A percentile compares a stretch with the other conserved stretches of the same genome.
These are phyloP conservation scores for Albizia julibrissin DNA, from an alignment of 306 rosid species.

Conservation along the genomic window DNA sequence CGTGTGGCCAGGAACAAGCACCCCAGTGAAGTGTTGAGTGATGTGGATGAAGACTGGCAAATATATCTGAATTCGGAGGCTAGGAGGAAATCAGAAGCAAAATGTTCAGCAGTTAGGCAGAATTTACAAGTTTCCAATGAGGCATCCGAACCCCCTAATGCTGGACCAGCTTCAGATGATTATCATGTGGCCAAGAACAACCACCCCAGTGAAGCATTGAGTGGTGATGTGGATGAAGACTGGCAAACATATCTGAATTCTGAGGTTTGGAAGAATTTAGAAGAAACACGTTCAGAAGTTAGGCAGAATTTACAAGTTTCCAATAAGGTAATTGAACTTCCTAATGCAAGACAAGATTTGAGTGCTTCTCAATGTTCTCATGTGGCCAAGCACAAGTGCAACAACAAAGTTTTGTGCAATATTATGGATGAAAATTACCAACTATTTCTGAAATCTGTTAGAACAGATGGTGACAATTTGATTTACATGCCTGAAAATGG, in stretches of 20 bases:
- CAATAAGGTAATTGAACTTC: constrained; percentile 8
- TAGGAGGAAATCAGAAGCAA: neutral
- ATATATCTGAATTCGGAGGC: constrained; percentile 11
- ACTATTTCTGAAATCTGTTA: constrained; percentile 23
- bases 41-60: constrained; percentile 33
- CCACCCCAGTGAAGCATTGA: neutral
- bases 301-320: constrained; percentile 15
- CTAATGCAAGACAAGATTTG: neutral
- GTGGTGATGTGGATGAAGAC: constrained; percentile 30
- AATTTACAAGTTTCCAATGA: constrained; percentile 16
- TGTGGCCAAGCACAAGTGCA: neutral
- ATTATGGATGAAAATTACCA: constrained; percentile 38
- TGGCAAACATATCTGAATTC: constrained; percentile 33
- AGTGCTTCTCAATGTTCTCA: neutral
- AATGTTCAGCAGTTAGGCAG: neutral
- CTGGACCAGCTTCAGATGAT: neutral
- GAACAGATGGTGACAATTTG: constrained; percentile 21
- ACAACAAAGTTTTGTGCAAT: neutral
- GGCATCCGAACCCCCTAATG: neutral
- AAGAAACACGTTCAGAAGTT: neutral
- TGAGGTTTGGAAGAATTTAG: neutral
- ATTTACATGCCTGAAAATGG: constrained; percentile 11
- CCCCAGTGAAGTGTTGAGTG: neutral
- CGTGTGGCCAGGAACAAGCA: neutral
- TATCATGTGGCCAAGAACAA: neutral